Conservation (phyloP, 257 asterid species). For the Phtheirospermum japonicum region DNA sequence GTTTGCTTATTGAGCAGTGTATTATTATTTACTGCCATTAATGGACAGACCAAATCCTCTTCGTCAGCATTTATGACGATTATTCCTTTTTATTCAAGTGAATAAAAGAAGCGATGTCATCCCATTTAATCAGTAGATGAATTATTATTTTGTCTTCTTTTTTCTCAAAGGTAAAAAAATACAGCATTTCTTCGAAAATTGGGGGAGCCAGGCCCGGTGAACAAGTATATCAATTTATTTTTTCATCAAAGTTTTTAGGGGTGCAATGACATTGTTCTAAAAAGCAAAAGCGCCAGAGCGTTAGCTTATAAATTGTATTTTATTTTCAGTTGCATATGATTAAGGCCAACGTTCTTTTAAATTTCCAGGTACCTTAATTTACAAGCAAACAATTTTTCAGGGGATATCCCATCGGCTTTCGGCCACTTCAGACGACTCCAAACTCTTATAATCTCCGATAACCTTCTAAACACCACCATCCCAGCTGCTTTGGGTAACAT, state of each 20-base stretch:
- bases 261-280: too few species aligned
- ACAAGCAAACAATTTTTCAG: background rate
- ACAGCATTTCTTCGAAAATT: too few species aligned
- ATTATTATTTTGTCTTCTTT: too few species aligned
- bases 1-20: conserved; percentile 7
- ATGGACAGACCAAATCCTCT: conserved; percentile 21
- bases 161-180: too few species aligned
- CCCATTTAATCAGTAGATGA: background rate
- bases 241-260: too few species aligned
- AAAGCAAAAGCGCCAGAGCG: background rate
- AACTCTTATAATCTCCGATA: background rate
- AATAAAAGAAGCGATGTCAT: background rate
- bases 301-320: background rate
- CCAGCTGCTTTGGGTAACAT: background rate
- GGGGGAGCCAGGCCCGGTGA: too few species aligned
- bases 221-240: too few species aligned
- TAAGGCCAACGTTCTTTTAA: background rate
- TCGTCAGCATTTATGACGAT: conserved; percentile 30
- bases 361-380: conserved; percentile 7
- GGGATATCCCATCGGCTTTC: background rate
- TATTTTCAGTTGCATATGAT: background rate
- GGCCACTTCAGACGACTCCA: background rate
- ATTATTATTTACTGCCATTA: conserved; percentile 23
- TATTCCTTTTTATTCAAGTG: background rate
- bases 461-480: conserved; percentile 1